Evolutionary conservation across 2,329 filamentous ascomycete genomes (phyloP), one percentile per base, ranked within the genome.

Genomic region (Sphaceloma murrayae): DNA sequence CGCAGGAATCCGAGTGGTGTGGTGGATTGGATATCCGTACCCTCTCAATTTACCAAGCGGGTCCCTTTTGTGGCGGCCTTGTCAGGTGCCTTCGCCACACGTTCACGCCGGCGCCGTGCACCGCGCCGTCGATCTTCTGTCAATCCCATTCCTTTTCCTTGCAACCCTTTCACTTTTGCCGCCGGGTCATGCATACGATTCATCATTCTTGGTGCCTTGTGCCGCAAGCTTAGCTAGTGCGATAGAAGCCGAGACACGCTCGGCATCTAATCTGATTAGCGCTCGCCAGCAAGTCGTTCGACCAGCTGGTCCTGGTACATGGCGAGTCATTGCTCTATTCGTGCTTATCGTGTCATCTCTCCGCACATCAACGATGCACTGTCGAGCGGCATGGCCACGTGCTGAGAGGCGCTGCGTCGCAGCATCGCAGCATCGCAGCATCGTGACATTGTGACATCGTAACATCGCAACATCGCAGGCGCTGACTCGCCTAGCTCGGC

Each of bases 221-320:
- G 36, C 36, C 36, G 36, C 26, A 16, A 40, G 36, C 36, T 40
- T 27, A 19, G 30, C 36, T 22, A 40, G 17, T 29, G 19, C 30
- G 36, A 27, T 22, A 40, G 21, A 26, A 40, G 36, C 36, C 36
- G 36, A 40, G 36, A 40, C 36, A 40, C 14, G 22, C 19, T 40
- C 36, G 36, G 36, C 19, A 40, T 40, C 36, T 40, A 40, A 40
- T 40, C 36, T 40, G 36, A 40, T 40, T 26, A 40, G 36, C 36
- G 24, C 36, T 17, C 19, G 36, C 30, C 24, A 30, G 36, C 36
- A 29, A 40, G 29, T 40, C 36, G 36, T 14, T 33, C 17, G 8
- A n/a, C 16, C 31, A n/a, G 31, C 11, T 33, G n/a, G n/a, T 16
- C n/a, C 24, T 29, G 36, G 18, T 40, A 11, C 18, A 29, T 14